Percentiles rank a stretch among this genome's conserved stretches.
These are phyloP conservation scores for Trametopsis cervina DNA, from an alignment of 768 basidiomycete genomes.

Conservation along the genomic window DNA sequence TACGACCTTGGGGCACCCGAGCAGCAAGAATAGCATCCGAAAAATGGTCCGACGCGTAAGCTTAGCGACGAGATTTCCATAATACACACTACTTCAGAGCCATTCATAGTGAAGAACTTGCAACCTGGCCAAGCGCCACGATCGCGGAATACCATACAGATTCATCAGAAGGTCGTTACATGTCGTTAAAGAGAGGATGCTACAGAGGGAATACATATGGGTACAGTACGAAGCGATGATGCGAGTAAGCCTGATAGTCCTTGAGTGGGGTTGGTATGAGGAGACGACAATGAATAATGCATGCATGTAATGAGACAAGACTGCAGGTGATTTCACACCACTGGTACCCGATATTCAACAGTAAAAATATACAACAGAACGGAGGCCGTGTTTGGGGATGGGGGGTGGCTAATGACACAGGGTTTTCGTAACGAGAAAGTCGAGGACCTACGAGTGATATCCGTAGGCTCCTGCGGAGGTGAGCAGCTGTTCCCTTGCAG, in stretches of 20 bases:
- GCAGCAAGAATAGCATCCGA: no score
- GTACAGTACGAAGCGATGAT: conserved; percentile 5
- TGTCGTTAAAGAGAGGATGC: conserved; percentile 6
- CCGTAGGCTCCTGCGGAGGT: neutral
- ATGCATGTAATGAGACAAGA: neutral
- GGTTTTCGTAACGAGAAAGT: neutral
- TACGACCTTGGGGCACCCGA: no score
- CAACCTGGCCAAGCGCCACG: no score
- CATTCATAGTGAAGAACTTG: no score
- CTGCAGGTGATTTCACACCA: neutral
- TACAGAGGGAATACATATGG: conserved; percentile 4
- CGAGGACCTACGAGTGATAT: conserved; percentile 1
- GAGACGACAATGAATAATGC: neutral
- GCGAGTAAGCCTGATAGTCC: conserved; percentile 5
- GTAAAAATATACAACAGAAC: neutral
- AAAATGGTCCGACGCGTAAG: no score
- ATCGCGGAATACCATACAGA: no score
- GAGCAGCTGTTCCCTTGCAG: conserved; percentile 1
- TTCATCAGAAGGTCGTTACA: conserved; percentile 8
- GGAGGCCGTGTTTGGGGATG: neutral
- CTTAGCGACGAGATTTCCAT: no score
- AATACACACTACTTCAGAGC: no score
- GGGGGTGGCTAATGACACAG: neutral
- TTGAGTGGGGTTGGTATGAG: neutral
- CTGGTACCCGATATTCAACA: neutral